phyloP scores from a whole-genome alignment of 2,329 filamentous ascomycete genomes.

The Didymella sp. region DNA sequence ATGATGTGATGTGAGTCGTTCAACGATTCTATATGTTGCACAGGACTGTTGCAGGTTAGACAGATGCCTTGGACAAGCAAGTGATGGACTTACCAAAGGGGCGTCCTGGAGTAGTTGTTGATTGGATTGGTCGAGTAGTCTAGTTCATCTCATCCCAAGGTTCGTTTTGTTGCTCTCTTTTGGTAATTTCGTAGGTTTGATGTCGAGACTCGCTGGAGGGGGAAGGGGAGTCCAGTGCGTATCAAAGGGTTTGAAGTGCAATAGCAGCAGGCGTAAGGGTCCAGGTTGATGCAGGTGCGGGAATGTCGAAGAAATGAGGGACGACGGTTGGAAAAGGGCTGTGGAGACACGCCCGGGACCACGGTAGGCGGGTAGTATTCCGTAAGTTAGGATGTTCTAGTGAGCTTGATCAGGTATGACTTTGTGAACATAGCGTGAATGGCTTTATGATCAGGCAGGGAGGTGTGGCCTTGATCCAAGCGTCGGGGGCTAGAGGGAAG shows the following conservation, averaged over 20 bases:
- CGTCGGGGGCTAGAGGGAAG: slow-evolving; percentile 46
- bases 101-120: slow-evolving; percentile 26
- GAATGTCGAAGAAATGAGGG: slow-evolving; percentile 51
- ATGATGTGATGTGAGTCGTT: slow-evolving; percentile 29
- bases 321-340: slow-evolving; percentile 51
- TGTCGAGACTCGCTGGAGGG: slow-evolving; percentile 31
- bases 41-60: slow-evolving; percentile 31
- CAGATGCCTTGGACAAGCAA: not conserved
- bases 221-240: slow-evolving; percentile 45
- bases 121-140: slow-evolving; percentile 17
- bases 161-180: slow-evolving; percentile 2
- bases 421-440: slow-evolving; percentile 49
- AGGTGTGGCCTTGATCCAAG: slow-evolving; percentile 46
- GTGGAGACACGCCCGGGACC: slow-evolving; percentile 51
- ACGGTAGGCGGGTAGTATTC: slow-evolving; percentile 53
- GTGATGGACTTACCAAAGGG: slow-evolving; percentile 28
- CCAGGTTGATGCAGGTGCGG: slow-evolving; percentile 50
- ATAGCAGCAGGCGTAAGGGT: slow-evolving; percentile 50
- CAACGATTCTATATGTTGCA: slow-evolving; percentile 15
- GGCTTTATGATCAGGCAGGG: slow-evolving; percentile 47
- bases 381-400: slow-evolving; percentile 50
- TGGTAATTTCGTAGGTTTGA: slow-evolving; percentile 17
- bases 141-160: slow-evolving; percentile 46
- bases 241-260: slow-evolving; percentile 44
- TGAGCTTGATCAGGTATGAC: slow-evolving; percentile 49